Conservation (phyloP, 768 basidiomycete genomes). For the Pulveroboletus frians region DNA sequence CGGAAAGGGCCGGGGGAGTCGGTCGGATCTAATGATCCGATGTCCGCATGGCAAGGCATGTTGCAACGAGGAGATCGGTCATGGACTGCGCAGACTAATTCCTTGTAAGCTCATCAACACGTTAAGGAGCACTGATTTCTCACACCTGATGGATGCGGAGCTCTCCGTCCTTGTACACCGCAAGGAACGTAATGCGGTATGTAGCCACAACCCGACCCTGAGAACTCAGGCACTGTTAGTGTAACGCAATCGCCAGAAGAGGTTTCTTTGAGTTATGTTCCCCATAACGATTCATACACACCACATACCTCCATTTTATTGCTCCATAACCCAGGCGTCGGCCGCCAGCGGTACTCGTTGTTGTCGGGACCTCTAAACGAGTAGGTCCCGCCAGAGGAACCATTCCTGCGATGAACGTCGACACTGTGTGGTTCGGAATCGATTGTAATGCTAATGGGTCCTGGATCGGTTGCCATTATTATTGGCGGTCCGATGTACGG, state of each 20-base stretch:
- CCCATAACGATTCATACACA: not conserved
- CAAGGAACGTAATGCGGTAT: constrained; percentile 28
- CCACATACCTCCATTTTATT: constrained; percentile 22
- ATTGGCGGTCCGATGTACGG: constrained; percentile 26
- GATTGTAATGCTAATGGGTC: constrained; percentile 19
- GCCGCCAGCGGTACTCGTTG: constrained; percentile 23
- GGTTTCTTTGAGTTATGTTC: not conserved
- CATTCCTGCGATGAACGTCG: constrained; percentile 9
- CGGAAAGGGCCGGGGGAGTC: not conserved
- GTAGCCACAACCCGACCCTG: constrained; percentile 25
- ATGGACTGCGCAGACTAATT: constrained; percentile 21
- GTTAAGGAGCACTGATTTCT: not conserved
- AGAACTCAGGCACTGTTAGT: constrained; percentile 20
- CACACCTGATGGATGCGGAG: constrained; percentile 28
- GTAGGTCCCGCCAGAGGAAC: constrained; percentile 1
- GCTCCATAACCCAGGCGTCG: constrained; percentile 8
- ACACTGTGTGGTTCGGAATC: constrained; percentile 4
- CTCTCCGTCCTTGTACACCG: constrained; percentile 29
- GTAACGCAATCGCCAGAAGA: not conserved
- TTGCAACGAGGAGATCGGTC: constrained; percentile 29
- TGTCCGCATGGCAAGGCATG: constrained; percentile 28
- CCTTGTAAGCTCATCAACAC: constrained; percentile 1
- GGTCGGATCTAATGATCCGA: constrained; percentile 21
- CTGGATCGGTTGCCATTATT: constrained; percentile 2
- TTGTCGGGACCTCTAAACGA: constrained; percentile 24